These are phyloP conservation scores for Myxozyma mucilagina DNA, from an alignment of 805 yeast species.

Conservation along the genomic window DNA sequence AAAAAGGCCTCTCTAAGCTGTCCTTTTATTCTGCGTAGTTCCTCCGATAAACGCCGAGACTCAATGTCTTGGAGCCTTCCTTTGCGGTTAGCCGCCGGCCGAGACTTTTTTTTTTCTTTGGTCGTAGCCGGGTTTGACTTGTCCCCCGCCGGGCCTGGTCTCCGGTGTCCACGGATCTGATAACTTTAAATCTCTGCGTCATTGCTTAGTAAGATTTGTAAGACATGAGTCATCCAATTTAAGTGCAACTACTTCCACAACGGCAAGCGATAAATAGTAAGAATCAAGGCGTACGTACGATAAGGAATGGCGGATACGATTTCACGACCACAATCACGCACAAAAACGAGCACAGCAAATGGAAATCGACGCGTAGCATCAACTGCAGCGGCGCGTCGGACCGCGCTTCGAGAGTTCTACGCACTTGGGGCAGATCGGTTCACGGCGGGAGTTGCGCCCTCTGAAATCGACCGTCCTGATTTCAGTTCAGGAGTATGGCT, in stretches of 20 bases:
- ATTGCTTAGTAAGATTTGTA: not conserved
- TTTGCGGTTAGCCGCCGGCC: not conserved
- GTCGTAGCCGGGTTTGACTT: not conserved
- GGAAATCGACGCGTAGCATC: conserved; percentile 1
- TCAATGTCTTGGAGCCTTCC: no score
- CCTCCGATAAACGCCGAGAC: not conserved
- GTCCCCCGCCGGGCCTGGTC: not conserved
- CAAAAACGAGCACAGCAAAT: not conserved
- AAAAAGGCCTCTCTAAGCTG: not conserved
- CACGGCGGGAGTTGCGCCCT: conserved; percentile 24
- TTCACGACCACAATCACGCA: not conserved
- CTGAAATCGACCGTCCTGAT: conserved; percentile 31
- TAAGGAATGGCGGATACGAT: not conserved
- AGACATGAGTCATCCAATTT: not conserved
- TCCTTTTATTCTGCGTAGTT: not conserved
- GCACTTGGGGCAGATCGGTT: conserved; percentile 26
- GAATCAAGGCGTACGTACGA: no score
- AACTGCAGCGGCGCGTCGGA: conserved; percentile 32
- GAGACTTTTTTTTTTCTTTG: not conserved
- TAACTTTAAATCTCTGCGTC: not conserved
- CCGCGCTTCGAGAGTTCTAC: conserved; percentile 35
- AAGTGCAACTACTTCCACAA: not conserved
- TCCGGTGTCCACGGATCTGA: not conserved
- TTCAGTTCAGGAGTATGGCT: conserved; percentile 24
- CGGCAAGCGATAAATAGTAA: no score